Conservation (phyloP, 129 eudicot genomes). For the Flaveria ramosissima region DNA sequence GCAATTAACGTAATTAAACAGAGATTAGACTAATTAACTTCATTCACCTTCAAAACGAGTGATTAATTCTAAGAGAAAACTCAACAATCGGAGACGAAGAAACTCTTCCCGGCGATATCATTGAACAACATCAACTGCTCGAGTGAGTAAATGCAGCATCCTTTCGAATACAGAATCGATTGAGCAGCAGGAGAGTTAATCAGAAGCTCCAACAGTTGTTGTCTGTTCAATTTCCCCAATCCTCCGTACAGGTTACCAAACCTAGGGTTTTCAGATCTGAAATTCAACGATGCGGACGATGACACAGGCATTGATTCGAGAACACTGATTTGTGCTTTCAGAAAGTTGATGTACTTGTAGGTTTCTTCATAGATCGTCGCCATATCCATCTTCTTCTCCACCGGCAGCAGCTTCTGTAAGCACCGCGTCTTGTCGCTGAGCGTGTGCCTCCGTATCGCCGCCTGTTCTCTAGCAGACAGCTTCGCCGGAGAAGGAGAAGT, state of each 20-base stretch:
- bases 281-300: not conserved
- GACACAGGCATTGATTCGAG: slow-evolving; percentile 57
- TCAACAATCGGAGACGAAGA: slow-evolving; percentile 21
- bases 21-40: not conserved
- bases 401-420: slow-evolving; percentile 57
- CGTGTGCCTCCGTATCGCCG: slow-evolving; percentile 32
- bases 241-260: slow-evolving; percentile 11
- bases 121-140: slow-evolving; percentile 49
- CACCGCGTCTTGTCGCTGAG: slow-evolving; percentile 50
- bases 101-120: slow-evolving; percentile 33
- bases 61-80: slow-evolving; percentile 12
- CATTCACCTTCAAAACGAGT: slow-evolving; percentile 22
- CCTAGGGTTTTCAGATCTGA: slow-evolving; percentile 24
- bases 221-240: slow-evolving; percentile 53
- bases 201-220: slow-evolving; percentile 59
- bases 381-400: slow-evolving; percentile 55
- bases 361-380: slow-evolving; percentile 61
- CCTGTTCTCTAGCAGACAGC: not conserved
- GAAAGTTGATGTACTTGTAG: slow-evolving; percentile 57
- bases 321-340: slow-evolving; percentile 55
- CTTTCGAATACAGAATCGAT: slow-evolving; percentile 41
- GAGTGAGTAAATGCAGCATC: slow-evolving; percentile 50
- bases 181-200: slow-evolving; percentile 66
- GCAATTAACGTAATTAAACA: not conserved
- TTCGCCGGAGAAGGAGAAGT: slow-evolving; percentile 12